Conservation (phyloP, 345 rosid genomes). For the Pistacia atlantica region DNA sequence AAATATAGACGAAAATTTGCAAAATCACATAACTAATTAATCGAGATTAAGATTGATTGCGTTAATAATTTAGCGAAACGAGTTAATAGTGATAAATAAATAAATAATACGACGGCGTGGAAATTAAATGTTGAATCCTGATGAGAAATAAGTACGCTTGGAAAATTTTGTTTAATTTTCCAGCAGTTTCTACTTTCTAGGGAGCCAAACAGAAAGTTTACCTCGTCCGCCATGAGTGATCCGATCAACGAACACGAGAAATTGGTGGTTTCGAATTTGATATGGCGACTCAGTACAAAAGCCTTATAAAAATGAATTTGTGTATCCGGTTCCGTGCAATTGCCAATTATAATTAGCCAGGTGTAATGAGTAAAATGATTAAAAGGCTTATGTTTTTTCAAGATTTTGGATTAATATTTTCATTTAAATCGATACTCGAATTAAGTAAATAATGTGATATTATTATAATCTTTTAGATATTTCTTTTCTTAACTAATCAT, state of each 20-base stretch:
- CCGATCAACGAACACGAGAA: slow-evolving; percentile 21
- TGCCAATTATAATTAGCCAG: not conserved
- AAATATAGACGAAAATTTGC: no score
- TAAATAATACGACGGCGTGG: not conserved
- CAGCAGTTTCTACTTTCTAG: not conserved
- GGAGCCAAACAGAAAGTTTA: slow-evolving; percentile 14
- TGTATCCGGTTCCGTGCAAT: slow-evolving; percentile 1
- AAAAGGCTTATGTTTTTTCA: no score
- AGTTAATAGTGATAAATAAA: not conserved
- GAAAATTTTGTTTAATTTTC: not conserved
- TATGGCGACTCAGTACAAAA: not conserved
- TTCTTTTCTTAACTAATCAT: no score
- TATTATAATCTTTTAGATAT: no score
- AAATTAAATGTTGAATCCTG: not conserved
- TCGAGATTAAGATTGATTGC: not conserved
- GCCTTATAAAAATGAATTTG: not conserved
- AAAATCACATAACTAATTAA: not conserved
- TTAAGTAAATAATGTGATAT: no score
- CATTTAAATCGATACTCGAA: no score
- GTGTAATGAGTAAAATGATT: not conserved
- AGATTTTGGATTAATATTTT: no score
- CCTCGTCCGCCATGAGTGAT: slow-evolving; percentile 55
- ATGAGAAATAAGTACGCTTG: no score
- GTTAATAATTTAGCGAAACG: not conserved
- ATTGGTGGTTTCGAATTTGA: not conserved